These are phyloP conservation scores for Umbelopsis sp. DNA, from an alignment of 192 early-diverging fungal species.

Conservation along the genomic window DNA sequence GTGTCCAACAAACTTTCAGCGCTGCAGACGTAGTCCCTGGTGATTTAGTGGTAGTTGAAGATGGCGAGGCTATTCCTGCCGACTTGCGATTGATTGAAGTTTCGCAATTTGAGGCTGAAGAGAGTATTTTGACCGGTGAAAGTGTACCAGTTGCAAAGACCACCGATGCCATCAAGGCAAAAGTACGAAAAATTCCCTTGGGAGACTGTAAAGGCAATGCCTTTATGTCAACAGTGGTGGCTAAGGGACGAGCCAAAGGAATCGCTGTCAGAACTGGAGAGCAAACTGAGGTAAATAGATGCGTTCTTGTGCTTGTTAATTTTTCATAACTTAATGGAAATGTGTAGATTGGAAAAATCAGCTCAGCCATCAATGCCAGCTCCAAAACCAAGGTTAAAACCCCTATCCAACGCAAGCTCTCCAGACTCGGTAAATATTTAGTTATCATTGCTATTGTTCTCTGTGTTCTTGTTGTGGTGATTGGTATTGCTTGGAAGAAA, in stretches of 20 bases:
- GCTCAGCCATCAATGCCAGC: slow-evolving; percentile 75
- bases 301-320: background rate
- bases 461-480: slow-evolving; percentile 80
- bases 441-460: slow-evolving; percentile 81
- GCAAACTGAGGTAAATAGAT: slow-evolving; percentile 65
- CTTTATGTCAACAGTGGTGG: slow-evolving; percentile 93
- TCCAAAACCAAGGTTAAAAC: slow-evolving; percentile 55
- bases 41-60: slow-evolving; percentile 88
- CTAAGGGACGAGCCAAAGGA: slow-evolving; percentile 89
- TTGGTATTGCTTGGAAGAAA: slow-evolving; percentile 72
- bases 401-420: slow-evolving; percentile 73
- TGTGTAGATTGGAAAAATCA: slow-evolving; percentile 83
- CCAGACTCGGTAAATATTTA: slow-evolving; percentile 76
- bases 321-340: background rate
- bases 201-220: slow-evolving; percentile 95
- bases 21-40: slow-evolving; percentile 83
- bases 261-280: slow-evolving; percentile 88
- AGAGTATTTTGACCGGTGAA: slow-evolving; percentile 84
- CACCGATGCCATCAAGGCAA: slow-evolving; percentile 65
- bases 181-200: slow-evolving; percentile 65
- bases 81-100: slow-evolving; percentile 76
- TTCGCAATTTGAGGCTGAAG: slow-evolving; percentile 77
- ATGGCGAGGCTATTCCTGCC: slow-evolving; percentile 90
- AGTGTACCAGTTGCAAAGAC: slow-evolving; percentile 67
- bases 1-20: slow-evolving; percentile 67